Evolutionary conservation across 2,329 filamentous ascomycete genomes (phyloP), one percentile per base, ranked within the genome.

Genomic region (Colletotrichum scovillei): DNA sequence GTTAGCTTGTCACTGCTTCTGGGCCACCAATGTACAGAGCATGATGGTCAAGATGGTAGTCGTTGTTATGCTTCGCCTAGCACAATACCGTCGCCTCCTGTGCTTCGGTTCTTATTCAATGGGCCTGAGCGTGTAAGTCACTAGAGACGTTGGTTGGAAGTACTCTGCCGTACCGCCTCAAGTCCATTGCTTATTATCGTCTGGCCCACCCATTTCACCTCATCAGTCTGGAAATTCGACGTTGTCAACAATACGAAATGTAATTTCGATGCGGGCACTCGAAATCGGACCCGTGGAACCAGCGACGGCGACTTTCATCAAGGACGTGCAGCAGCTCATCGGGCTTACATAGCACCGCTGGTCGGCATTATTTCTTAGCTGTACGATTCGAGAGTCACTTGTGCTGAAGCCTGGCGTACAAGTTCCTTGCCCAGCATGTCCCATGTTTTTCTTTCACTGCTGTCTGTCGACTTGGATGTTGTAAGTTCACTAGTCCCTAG

Each of bases 181-280:
- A 24, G 52, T 30, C 55, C 28, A 46, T 46, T 26, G 52, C 35
- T 67, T n/a, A 60, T 66, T 28, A 30, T 26, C n/a, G 55, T 22
- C 52, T 58, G 52, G 28, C 59, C 28, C 35, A 65, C 24, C 63
- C 63, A 32, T 24, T 35, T 57, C 49, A 52, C 32, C 53, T 32
- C 49, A 28, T 49, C 38, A 58, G 67, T 35, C 60, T 59, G 66
- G 53, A 70, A 53, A 64, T 64, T 64, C 38, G 46, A 69, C n/a
- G 30, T 19, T 6, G 46, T 35, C 14, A 38, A 30, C 35, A 60
- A 73, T 65, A 73, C 70, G 70, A 73, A 60, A 56, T 30, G 66
- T 35, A 70, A 73, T 73, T 52, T 73, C 46, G 58, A 56, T 56
- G n/a, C 35, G 22, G 28, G 9, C 30, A 64, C n/a, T 12, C 24